A percentile compares a stretch with the other conserved stretches of the same genome.
phyloP scores from a whole-genome alignment of 2,329 filamentous ascomycete species.

The Eurotiales sp. region DNA sequence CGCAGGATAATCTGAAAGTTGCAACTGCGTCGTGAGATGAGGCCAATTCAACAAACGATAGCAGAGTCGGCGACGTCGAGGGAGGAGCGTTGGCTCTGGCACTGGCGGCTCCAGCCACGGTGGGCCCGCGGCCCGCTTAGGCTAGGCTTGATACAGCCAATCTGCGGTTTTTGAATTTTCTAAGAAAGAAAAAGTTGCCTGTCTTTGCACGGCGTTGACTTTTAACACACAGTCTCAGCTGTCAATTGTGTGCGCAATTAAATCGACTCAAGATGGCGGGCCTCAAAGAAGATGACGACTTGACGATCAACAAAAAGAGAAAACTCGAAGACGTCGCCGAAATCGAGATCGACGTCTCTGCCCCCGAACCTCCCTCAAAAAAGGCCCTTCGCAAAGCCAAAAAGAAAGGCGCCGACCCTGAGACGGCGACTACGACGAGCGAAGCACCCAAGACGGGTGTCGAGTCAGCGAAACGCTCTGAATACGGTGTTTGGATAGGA shows the following conservation, averaged over 20 bases:
- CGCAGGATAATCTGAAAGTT: neutral
- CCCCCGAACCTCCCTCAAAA: conserved; percentile 94
- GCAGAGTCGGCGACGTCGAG: neutral
- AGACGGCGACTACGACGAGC: conserved; percentile 24
- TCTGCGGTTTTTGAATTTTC: no score
- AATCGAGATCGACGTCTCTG: conserved; percentile 82
- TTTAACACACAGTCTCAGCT: no score
- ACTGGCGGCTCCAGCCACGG: neutral
- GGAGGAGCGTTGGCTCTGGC: no score
- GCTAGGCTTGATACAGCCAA: no score
- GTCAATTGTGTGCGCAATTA: neutral
- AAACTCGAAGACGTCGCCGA: conserved; percentile 59
- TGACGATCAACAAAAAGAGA: conserved; percentile 59
- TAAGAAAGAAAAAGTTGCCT: neutral
- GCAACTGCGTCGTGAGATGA: neutral
- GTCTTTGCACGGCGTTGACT: no score
- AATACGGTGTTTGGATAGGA: conserved; percentile 90
- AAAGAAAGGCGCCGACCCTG: conserved; percentile 49
- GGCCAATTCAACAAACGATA: neutral
- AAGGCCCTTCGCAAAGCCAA: conserved; percentile 86
- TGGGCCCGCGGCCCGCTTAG: conserved; percentile 8
- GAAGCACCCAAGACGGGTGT: conserved; percentile 38
- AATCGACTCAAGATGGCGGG: conserved; percentile 24
- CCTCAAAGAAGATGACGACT: conserved; percentile 19
- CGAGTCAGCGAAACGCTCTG: conserved; percentile 55